Percentiles rank a stretch among this genome's conserved stretches.
Evolutionary conservation across 805 yeast genomes (phyloP).

Genomic region (Cyberlindnera americana): DNA sequence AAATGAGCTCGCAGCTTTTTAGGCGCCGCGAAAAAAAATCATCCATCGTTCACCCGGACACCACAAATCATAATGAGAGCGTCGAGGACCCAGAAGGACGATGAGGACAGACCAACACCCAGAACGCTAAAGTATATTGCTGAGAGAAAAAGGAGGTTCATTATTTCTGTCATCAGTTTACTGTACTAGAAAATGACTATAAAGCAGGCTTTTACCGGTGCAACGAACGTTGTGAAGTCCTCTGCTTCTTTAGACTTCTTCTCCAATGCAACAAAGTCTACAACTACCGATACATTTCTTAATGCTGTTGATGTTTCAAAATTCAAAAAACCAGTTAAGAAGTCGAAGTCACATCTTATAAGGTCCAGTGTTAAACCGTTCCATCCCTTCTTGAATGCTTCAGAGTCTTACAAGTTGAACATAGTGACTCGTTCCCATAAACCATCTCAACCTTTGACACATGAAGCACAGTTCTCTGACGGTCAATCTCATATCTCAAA

Average conservation of each 20-base stretch:
- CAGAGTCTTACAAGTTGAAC: constrained; percentile 5
- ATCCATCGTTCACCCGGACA: not conserved
- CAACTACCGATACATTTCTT: constrained; percentile 4
- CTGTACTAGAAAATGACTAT: too few species aligned
- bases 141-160: too few species aligned
- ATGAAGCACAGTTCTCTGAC: constrained; percentile 2
- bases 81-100: too few species aligned
- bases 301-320: constrained; percentile 3
- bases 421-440: constrained; percentile 1
- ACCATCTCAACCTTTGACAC: constrained; percentile 6
- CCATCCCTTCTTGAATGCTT: constrained; percentile 12
- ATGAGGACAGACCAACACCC: too few species aligned
- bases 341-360: not conserved
- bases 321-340: constrained; percentile 3
- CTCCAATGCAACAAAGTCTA: constrained; percentile 14
- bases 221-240: constrained; percentile 13
- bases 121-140: too few species aligned
- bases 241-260: constrained; percentile 15
- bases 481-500: not conserved
- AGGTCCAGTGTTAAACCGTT: constrained; percentile 4
- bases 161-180: too few species aligned
- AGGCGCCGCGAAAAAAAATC: not conserved
- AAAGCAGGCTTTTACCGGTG: constrained; percentile 1
- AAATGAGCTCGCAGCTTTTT: not conserved
- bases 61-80: too few species aligned